These are phyloP conservation scores for Lactifluus volemus DNA, from an alignment of 768 basidiomycete species.

Conservation along the genomic window DNA sequence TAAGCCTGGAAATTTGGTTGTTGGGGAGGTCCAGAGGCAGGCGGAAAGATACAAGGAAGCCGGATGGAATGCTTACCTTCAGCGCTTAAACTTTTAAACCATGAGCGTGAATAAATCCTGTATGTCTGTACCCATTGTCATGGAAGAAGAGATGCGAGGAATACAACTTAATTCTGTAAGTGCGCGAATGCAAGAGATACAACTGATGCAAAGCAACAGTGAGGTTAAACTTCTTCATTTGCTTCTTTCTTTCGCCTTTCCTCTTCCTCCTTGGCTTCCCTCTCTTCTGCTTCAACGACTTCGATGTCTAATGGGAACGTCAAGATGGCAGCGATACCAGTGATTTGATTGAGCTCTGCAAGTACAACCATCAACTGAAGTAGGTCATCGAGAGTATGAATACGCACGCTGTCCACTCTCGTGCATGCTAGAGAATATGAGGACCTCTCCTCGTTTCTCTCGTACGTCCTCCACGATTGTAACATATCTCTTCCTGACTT, in stretches of 20 bases:
- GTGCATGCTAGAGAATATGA: conserved; percentile 99
- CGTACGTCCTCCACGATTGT: conserved; percentile 81
- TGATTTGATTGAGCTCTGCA: conserved; percentile 89
- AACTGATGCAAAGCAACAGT: neutral
- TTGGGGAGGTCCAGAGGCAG: conserved; percentile 48
- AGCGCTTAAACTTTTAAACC: conserved; percentile 21
- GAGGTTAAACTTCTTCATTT: neutral
- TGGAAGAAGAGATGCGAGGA: neutral
- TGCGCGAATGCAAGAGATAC: neutral
- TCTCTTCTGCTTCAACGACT: conserved; percentile 89
- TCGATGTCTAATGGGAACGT: conserved; percentile 96
- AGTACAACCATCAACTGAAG: neutral
- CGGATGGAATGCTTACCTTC: conserved; percentile 88
- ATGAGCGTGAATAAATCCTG: neutral
- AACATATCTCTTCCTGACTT: conserved; percentile 75
- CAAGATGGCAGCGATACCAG: conserved; percentile 90
- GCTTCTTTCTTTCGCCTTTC: conserved; percentile 20
- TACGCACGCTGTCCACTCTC: conserved; percentile 93
- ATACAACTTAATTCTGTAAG: neutral
- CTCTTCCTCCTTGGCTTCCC: conserved; percentile 50
- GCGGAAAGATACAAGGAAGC: conserved; percentile 78
- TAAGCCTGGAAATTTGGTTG: conserved; percentile 35
- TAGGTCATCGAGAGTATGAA: neutral
- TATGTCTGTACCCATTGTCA: neutral
- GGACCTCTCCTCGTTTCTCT: conserved; percentile 82